Evolutionary conservation across 73 alveolate species (phyloP), one percentile per base, ranked within the genome.

Genomic region (Vitrella brassicaformis): DNA sequence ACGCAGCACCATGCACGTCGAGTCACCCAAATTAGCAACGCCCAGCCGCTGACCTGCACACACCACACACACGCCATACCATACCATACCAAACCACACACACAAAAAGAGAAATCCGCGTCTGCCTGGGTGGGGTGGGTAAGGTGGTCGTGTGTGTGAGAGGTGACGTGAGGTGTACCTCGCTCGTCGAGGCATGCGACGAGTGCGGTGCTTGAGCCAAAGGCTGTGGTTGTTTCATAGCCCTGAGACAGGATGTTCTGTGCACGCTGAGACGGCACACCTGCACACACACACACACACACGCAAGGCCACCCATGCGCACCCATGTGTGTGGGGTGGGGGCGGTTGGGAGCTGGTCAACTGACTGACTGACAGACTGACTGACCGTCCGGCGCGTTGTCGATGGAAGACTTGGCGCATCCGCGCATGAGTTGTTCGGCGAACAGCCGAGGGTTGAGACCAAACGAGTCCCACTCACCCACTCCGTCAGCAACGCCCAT

Each of bases 381-480:
- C 14, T 39, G 22, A 39, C 56, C 56, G 56, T 39, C 22, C 56
- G 4, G 22, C 22, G 56, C 56, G 14, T 8, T 39, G 4, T 39
- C 14, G 22, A 14, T 14, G 14, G 22, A 8, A 8, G 56, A 4
- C 56, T 39, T 14, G 22, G 4, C 14, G 80, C 67, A 19, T 25
- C 68, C 71, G 14, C 30, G 56, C 84, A 77, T 77, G 47, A 77
- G 65, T 30, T 77, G 77, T 30, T 77, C 84, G 10, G 84, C 84
- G 30, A 77, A 77, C 22, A 75, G 77, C 0, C 84, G 71, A 10
- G 84, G 78, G 70, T 70, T 73, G 31, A 68, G 67, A 29, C 78
- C 78, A 27, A 77, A 77, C 19, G 77, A 75, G 72, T 75, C 68
- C 84, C 84, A 77, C 68, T 77, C 84, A 27, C 84, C 84, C 27